Evolutionary conservation across 1,139 yeast species (phyloP), one percentile per base, ranked within the genome.

Genomic region (Magnusiomyces clavatus): DNA sequence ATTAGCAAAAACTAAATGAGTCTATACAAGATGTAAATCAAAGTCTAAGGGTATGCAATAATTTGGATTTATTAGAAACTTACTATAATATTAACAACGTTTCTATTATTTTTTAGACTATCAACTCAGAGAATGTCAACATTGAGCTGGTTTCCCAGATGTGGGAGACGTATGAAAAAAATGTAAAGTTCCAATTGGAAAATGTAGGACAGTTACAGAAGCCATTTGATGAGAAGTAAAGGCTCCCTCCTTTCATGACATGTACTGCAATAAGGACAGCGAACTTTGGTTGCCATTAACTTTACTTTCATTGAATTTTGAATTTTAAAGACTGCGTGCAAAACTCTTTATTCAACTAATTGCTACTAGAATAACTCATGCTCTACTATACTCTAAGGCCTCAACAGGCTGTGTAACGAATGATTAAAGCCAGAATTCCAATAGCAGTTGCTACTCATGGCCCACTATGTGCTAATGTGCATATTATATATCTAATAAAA

Each of bases 81-180:
- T 24, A 14, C 19, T 13, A 10, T 17, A 20, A 20, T n/a, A 56
- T 64, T 43, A 60, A 57, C 29, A 55, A 54, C 52, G 11, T 41
- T 36, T 34, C 42, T n/a, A 3, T 1, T 13, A n/a, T 16, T 13
- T 13, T 17, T 6, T 29, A 75, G 68, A 81, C 83, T 54, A 78
- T 84, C 51, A 83, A 81, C 61, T 74, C 78, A 58, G 80, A 80
- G 54, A 86, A 86, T 60, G 76, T 82, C 67, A 83, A 86, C 55
- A 75, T 84, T 6, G 95, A 86, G 59, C 73, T 86, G 43, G 77
- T 86, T 51, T 78, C 90, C 2, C 87, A 82, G 61, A 80, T 88
- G 79, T 86, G 95, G 88, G 87, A 82, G 52, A 83, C 81, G 61
- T 88, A 87, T 64, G 77, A 81, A 56, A 76, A 83, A 41, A 85